Evolutionary conservation across 805 yeast genomes (phyloP).

Genomic region (Candida nanaspora): DNA sequence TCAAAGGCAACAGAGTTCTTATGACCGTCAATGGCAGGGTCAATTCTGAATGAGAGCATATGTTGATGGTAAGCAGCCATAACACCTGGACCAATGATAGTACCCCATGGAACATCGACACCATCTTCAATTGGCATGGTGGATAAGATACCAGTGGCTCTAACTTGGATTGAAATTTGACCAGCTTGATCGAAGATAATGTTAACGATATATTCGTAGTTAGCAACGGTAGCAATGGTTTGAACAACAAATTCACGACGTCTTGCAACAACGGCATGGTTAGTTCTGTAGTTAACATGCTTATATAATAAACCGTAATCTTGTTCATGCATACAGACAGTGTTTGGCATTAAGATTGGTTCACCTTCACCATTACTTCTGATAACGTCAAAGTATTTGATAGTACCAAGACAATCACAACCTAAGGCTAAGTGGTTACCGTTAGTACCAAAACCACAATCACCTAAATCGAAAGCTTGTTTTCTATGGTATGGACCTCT

Average conservation of each 20-base stretch:
- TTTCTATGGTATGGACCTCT: conserved; percentile 79
- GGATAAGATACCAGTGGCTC: conserved; percentile 83
- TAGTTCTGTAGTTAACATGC: conserved; percentile 74
- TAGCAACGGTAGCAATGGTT: conserved; percentile 78
- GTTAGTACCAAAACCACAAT: conserved; percentile 71
- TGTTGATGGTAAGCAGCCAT: conserved; percentile 85
- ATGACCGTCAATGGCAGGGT: conserved; percentile 78
- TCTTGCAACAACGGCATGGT: conserved; percentile 64
- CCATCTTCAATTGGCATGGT: conserved; percentile 76
- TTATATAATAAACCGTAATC: conserved; percentile 72
- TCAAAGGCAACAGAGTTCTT: conserved; percentile 66
- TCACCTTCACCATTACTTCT: conserved; percentile 53
- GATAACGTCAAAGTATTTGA: conserved; percentile 62
- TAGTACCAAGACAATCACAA: conserved; percentile 78
- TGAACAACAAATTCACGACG: conserved; percentile 74
- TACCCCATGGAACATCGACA: conserved; percentile 64
- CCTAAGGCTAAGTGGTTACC: conserved; percentile 67
- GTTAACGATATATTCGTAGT: conserved; percentile 73
- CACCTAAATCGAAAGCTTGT: conserved; percentile 83
- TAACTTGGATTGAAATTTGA: conserved; percentile 66
- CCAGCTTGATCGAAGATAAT: conserved; percentile 73
- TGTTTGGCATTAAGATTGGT: conserved; percentile 55
- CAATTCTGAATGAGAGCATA: conserved; percentile 70
- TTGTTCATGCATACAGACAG: conserved; percentile 76
- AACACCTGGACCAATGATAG: conserved; percentile 71